phyloP scores from a whole-genome alignment of 2,329 filamentous ascomycete genomes.

The Clonostachys sp. region DNA sequence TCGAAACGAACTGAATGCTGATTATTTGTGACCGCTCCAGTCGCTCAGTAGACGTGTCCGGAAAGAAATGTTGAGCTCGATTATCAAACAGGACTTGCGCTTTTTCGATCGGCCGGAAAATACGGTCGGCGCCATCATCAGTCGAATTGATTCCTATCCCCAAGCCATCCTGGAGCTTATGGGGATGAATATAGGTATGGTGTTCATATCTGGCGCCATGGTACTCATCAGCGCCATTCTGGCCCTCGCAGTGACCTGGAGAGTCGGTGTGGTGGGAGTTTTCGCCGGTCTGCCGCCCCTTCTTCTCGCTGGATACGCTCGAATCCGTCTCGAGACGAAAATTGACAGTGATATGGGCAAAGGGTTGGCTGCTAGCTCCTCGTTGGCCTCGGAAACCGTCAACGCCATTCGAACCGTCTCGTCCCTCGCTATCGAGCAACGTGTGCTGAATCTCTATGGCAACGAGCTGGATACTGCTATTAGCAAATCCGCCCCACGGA shows the following conservation, averaged over 20 bases:
- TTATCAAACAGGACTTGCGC: constrained; percentile 32
- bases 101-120: constrained; percentile 27
- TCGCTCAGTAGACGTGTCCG: constrained; percentile 15
- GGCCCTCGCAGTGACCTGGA: constrained; percentile 35
- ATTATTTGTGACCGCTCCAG: neutral
- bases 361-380: constrained; percentile 33
- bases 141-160: constrained; percentile 20
- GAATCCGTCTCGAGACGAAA: constrained; percentile 32
- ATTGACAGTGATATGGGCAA: constrained; percentile 8
- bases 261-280: constrained; percentile 34
- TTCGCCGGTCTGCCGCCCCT: constrained; percentile 35
- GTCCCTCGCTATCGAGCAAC: constrained; percentile 27
- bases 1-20: neutral
- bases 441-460: constrained; percentile 23
- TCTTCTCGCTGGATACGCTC: constrained; percentile 29
- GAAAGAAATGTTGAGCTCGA: constrained; percentile 16
- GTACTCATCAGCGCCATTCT: constrained; percentile 31
- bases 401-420: constrained; percentile 48
- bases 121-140: constrained; percentile 22
- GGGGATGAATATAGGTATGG: constrained; percentile 32
- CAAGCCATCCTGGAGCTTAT: constrained; percentile 40
- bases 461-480: constrained; percentile 16
- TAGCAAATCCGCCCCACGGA: neutral
- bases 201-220: constrained; percentile 33
- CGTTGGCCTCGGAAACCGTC: constrained; percentile 21